These are phyloP conservation scores for Pseudopithomyces maydicus DNA, from an alignment of 2,329 filamentous ascomycete species.

Conservation along the genomic window DNA sequence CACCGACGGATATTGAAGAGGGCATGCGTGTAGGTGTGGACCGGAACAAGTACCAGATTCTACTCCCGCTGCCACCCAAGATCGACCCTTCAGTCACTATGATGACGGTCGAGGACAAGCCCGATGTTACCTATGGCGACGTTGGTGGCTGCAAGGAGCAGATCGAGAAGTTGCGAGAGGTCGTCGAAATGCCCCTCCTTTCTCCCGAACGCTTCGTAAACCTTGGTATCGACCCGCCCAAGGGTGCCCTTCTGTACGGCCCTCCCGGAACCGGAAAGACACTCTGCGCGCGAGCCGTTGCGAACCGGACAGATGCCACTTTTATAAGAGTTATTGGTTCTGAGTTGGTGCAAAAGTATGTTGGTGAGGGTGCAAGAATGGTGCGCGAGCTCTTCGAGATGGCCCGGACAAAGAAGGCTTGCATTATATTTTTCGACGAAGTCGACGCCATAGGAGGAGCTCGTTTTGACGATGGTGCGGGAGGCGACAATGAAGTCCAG, in stretches of 20 bases:
- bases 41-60: constrained; percentile 98
- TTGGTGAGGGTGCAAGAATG: constrained; percentile 97
- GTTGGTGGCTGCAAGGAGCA: constrained; percentile 99
- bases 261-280: constrained; percentile 99
- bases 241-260: constrained; percentile 94
- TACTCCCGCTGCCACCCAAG: constrained; percentile 93
- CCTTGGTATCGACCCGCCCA: constrained; percentile 98
- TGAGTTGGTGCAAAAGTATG: constrained; percentile 98
- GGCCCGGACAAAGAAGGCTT: constrained; percentile 98
- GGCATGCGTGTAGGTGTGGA: constrained; percentile 99
- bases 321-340: constrained; percentile 99
- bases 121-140: constrained; percentile 97
- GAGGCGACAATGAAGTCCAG: constrained; percentile 97
- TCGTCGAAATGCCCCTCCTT: constrained; percentile 96
- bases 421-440: constrained; percentile 99
- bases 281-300: constrained; percentile 93
- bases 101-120: constrained; percentile 99
- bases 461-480: constrained; percentile 94
- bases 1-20: constrained; percentile 98
- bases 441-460: constrained; percentile 96
- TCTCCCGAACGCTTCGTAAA: constrained; percentile 97
- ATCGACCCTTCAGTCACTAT: constrained; percentile 99
- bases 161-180: constrained; percentile 97
- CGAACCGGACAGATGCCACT: constrained; percentile 96
- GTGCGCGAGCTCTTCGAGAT: constrained; percentile 99